These are phyloP conservation scores for Phytophthora rubi DNA, from an alignment of 352 stramenopile species.

Conservation along the genomic window DNA sequence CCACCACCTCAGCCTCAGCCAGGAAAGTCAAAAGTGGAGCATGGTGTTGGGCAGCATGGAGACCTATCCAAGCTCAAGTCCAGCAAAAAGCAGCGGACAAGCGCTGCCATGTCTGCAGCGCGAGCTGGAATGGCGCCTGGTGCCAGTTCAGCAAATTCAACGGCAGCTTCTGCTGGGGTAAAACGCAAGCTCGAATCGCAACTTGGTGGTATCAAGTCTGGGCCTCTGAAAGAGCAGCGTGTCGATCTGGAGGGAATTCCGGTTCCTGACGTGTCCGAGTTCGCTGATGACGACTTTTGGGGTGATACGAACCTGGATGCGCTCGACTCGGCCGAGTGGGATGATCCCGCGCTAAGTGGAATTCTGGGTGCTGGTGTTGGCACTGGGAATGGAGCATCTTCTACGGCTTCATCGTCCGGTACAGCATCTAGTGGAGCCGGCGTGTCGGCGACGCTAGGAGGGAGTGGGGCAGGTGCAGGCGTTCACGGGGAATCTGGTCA, in stretches of 20 bases:
- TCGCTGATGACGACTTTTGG: conserved; percentile 90
- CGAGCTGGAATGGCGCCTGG: conserved; percentile 15
- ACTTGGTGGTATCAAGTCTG: conserved; percentile 35
- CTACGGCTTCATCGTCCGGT: conserved; percentile 31
- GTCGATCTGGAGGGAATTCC: conserved; percentile 83
- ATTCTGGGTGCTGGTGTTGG: conserved; percentile 51
- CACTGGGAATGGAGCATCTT: conserved; percentile 26
- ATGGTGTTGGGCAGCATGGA: conserved; percentile 31
- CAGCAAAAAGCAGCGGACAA: conserved; percentile 65
- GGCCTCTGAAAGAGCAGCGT: conserved; percentile 63
- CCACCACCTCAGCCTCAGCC: conserved; percentile 37
- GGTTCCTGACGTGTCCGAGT: conserved; percentile 70
- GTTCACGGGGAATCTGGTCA: conserved; percentile 26
- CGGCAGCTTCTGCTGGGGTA: conserved; percentile 29
- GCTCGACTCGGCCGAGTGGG: conserved; percentile 83
- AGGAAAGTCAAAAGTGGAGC: conserved; percentile 38
- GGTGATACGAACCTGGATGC: conserved; percentile 87
- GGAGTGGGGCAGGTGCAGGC: conserved; percentile 9
- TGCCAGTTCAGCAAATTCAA: conserved; percentile 18
- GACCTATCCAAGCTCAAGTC: conserved; percentile 52
- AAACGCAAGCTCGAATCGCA: conserved; percentile 81
- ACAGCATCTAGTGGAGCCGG: conserved; percentile 25
- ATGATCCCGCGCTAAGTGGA: conserved; percentile 73
- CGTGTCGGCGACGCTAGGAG: conserved; percentile 7
- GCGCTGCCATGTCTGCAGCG: conserved; percentile 16